Base-by-base conservation (phyloP, 2,329 filamentous ascomycete genomes). In the Arthrobotrys pseudoclavata region DNA sequence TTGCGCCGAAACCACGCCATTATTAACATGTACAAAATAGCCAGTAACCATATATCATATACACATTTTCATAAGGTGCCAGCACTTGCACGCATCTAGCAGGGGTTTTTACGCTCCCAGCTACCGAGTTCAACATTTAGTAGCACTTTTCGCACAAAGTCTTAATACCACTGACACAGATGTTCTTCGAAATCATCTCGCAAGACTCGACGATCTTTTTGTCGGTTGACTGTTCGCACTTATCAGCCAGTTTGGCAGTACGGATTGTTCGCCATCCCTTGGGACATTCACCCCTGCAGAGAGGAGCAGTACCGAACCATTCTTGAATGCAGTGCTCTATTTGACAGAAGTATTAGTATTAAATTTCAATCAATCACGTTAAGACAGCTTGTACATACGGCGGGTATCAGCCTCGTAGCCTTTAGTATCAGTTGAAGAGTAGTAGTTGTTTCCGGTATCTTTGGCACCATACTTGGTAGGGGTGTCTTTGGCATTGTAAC, bases 291-390 rank as follows among this genome's bases (percentile, higher is more conserved):
- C 75, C 75, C 34, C 37, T 31, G 62, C 75, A 78, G 18, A 68
- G 5, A n/a, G 75, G 75, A n/a, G 75, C 75, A 18, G 75, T 78
- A 18, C 75, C 75, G 52, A 78, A 78, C 75, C 75, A 78, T 52
- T 72, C 63, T 48, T 78, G 75, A 12, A 72, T 72, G 62, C 69
- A 78, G 50, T 69, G 72, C 22, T 61, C 72, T 76, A 50, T 69
- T 31, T 20, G 10, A 45, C 1, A 18, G 40, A 13, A 18, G 20
- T 12, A 63, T 76, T 76, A 76, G 72, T 15, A 60, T 55, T 57
- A 13, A 24, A 40, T 18, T 55, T 42, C 7, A 13, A n/a, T 26
- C 15, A 0, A 4, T 45, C 3, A 15, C n/a, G 7, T 4, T 29
- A 15, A 4, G 34, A 2, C 12, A 48, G 15, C 2, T 13, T 37